Conservation (phyloP, 208 protist species). For the Leishmania lainsoni region DNA sequence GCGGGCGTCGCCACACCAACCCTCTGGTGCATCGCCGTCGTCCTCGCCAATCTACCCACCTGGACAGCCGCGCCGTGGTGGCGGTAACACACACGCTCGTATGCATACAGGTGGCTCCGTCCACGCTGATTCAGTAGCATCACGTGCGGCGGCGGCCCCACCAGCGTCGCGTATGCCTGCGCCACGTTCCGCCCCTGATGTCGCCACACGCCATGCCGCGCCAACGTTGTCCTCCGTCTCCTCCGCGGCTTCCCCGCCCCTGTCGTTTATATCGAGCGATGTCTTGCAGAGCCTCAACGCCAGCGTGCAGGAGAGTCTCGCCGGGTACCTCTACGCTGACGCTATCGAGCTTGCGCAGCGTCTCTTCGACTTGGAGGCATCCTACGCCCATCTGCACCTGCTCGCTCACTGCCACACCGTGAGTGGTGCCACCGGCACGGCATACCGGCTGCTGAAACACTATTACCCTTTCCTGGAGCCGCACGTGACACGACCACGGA, state of each 20-base stretch:
- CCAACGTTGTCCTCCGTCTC: not conserved
- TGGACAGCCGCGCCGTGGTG: not conserved
- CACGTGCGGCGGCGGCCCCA: not conserved
- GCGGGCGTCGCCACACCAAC: not conserved
- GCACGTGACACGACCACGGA: slow-evolving; percentile 31
- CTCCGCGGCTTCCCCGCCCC: not conserved
- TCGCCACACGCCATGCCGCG: not conserved
- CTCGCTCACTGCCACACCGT: slow-evolving; percentile 77
- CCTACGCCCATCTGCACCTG: slow-evolving; percentile 55
- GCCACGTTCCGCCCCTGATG: not conserved
- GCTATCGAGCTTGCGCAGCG: slow-evolving; percentile 91
- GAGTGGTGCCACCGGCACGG: slow-evolving; percentile 54
- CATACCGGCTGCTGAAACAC: slow-evolving; percentile 59
- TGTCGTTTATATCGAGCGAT: slow-evolving; percentile 11
- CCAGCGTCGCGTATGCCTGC: not conserved
- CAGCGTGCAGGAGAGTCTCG: slow-evolving; percentile 63
- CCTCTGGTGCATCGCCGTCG: not conserved
- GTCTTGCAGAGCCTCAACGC: slow-evolving; percentile 25
- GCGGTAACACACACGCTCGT: not conserved
- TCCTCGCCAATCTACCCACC: not conserved
- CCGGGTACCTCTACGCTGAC: slow-evolving; percentile 72
- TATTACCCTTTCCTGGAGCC: slow-evolving; percentile 66
- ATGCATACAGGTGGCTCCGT: not conserved
- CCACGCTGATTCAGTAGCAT: not conserved
- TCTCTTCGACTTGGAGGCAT: slow-evolving; percentile 62